phyloP scores from a whole-genome alignment of 2,329 filamentous ascomycete genomes.

The Juglanconis oblonga region DNA sequence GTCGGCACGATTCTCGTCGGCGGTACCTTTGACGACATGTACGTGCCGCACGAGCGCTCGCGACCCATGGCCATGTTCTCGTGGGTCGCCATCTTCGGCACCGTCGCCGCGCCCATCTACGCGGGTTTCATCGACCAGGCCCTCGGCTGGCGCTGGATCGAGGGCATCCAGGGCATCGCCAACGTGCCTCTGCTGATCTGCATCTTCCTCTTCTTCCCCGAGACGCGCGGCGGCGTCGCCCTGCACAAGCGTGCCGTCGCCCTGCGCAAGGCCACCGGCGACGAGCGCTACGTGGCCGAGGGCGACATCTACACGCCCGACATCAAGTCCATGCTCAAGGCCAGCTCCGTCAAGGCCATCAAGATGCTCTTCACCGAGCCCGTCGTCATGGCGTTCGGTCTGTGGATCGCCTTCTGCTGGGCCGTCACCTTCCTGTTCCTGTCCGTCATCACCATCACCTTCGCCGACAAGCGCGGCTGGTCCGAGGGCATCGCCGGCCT shows the following conservation, averaged over 20 bases:
- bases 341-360: conserved; percentile 41
- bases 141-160: conserved; percentile 51
- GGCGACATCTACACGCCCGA: conserved; percentile 50
- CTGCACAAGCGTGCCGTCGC: conserved; percentile 47
- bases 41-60: conserved; percentile 40
- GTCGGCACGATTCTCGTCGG: conserved; percentile 48
- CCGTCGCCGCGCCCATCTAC: conserved; percentile 51
- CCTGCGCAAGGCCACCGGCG: conserved; percentile 43
- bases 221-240: conserved; percentile 22
- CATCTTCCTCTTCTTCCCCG: conserved; percentile 26
- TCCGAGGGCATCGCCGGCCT: conserved; percentile 46
- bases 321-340: conserved; percentile 42
- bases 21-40: conserved; percentile 49
- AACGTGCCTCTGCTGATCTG: conserved; percentile 40
- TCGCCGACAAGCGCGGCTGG: conserved; percentile 50
- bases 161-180: conserved; percentile 49
- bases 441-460: conserved; percentile 48
- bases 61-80: conserved; percentile 46
- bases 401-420: conserved; percentile 32
- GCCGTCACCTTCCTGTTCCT: conserved; percentile 53
- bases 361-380: conserved; percentile 18
- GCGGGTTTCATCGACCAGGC: conserved; percentile 51
- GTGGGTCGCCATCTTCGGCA: conserved; percentile 49
- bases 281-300: conserved; percentile 46
- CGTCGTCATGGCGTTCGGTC: conserved; percentile 16